These are phyloP conservation scores for Novymonas esmeraldas DNA, from an alignment of 208 protist species.

Conservation along the genomic window DNA sequence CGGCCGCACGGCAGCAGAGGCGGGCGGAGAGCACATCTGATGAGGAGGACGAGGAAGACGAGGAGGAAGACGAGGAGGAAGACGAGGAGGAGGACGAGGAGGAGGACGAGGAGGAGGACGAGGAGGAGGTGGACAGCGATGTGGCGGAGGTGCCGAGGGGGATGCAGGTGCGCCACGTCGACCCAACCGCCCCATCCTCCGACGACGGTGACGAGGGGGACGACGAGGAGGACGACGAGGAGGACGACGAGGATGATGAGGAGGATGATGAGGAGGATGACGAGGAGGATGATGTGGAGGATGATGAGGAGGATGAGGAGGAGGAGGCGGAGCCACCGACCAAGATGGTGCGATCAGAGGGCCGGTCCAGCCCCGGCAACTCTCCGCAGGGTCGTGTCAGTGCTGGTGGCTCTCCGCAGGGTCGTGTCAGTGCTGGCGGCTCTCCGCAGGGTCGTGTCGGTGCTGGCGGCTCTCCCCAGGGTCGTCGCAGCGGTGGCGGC, in stretches of 20 bases:
- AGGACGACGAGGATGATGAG: conserved; percentile 42
- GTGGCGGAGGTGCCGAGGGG: conserved; percentile 20
- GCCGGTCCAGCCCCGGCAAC: conserved; percentile 8
- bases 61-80: conserved; percentile 31
- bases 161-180: conserved; percentile 10
- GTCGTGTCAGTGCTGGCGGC: conserved; percentile 16
- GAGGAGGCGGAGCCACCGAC: conserved; percentile 30
- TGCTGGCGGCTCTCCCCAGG: conserved; percentile 26
- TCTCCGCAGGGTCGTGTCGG: conserved; percentile 28
- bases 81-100: conserved; percentile 54
- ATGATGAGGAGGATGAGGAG: conserved; percentile 36
- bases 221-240: conserved; percentile 30
- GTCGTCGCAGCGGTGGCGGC: conserved; percentile 10
- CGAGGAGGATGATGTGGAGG: conserved; percentile 26
- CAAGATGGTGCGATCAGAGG: conserved; percentile 36
- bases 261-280: conserved; percentile 32
- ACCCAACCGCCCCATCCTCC: conserved; percentile 29
- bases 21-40: neutral
- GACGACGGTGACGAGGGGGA: conserved; percentile 47
- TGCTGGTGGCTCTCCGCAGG: conserved; percentile 20
- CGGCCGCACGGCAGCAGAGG: neutral
- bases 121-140: conserved; percentile 38
- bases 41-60: conserved; percentile 6
- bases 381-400: conserved; percentile 1
- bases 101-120: conserved; percentile 37